These are phyloP conservation scores for Penicillium turbatum DNA, from an alignment of 495 filamentous ascomycete species.

Conservation along the genomic window DNA sequence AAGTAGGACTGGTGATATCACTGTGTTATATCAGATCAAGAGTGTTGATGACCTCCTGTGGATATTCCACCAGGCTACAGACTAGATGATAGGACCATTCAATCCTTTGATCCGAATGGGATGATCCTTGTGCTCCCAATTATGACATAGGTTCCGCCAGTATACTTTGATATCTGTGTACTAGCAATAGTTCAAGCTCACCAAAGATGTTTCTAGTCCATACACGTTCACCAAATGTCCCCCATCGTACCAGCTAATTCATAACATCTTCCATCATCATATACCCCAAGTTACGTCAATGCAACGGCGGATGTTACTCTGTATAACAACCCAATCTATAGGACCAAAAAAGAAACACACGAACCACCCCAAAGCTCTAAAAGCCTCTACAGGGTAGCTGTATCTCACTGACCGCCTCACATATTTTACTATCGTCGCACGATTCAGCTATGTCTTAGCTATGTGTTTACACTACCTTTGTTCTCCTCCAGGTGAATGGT, in stretches of 20 bases:
- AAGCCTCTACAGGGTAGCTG: background rate
- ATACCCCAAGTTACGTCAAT: background rate
- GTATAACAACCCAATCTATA: background rate
- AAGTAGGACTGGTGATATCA: background rate
- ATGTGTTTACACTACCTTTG: slow-evolving; percentile 1
- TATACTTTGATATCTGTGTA: background rate
- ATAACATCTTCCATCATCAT: too few species aligned
- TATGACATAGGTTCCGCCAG: background rate
- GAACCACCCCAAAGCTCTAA: background rate
- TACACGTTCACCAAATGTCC: background rate
- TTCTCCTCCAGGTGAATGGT: background rate
- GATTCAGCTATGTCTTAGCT: background rate
- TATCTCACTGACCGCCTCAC: background rate
- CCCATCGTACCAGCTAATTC: background rate
- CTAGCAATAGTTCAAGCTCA: background rate
- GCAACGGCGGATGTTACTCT: background rate
- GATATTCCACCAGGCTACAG: background rate
- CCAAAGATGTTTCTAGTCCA: background rate
- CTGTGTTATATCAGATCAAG: background rate
- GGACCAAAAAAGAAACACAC: background rate
- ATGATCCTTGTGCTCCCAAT: background rate
- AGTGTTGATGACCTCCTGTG: too few species aligned
- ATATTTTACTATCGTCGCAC: background rate
- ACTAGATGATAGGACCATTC: background rate
- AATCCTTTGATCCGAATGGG: background rate